phyloP scores from a whole-genome alignment of 139 green algal genomes.

The Zygnema cylindricum region DNA sequence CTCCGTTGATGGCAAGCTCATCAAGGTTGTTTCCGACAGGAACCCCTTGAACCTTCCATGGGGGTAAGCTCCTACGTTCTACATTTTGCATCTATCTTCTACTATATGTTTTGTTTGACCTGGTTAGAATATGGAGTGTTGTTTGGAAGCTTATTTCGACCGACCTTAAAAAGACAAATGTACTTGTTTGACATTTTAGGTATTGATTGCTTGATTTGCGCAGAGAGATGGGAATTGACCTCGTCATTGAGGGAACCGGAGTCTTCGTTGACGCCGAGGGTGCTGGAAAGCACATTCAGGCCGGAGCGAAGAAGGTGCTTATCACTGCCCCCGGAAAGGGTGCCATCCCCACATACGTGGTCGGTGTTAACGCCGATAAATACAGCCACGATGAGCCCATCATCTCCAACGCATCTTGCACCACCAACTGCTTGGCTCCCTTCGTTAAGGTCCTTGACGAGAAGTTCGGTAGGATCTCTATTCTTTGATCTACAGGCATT shows the following conservation, averaged over 20 bases:
- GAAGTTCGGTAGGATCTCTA: constrained; percentile 63
- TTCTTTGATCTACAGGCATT: no score
- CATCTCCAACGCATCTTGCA: constrained; percentile 74
- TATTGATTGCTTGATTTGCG: constrained; percentile 36
- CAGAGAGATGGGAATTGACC: constrained; percentile 63
- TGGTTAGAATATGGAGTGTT: no score
- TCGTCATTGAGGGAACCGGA: constrained; percentile 73
- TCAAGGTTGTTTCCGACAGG: constrained; percentile 69
- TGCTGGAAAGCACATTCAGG: constrained; percentile 69
- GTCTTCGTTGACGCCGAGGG: constrained; percentile 71
- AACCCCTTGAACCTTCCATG: constrained; percentile 70
- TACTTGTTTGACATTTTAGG: no score
- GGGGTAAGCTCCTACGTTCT: constrained; percentile 60
- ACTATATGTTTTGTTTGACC: no score
- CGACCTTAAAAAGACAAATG: no score
- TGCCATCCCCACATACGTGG: constrained; percentile 71
- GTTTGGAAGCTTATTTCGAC: no score
- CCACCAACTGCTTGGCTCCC: constrained; percentile 75
- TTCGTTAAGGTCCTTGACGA: constrained; percentile 74
- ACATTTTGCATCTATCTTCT: no score
- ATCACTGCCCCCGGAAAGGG: constrained; percentile 75
- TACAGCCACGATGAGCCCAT: constrained; percentile 63
- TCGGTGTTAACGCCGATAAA: constrained; percentile 70
- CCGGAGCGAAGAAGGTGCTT: constrained; percentile 72
- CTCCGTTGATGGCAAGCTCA: constrained; percentile 70